Percentiles rank a stretch among this genome's conserved stretches.
These are phyloP conservation scores for Capronia epimyces DNA, from an alignment of 2,329 filamentous ascomycete genomes.

Conservation along the genomic window DNA sequence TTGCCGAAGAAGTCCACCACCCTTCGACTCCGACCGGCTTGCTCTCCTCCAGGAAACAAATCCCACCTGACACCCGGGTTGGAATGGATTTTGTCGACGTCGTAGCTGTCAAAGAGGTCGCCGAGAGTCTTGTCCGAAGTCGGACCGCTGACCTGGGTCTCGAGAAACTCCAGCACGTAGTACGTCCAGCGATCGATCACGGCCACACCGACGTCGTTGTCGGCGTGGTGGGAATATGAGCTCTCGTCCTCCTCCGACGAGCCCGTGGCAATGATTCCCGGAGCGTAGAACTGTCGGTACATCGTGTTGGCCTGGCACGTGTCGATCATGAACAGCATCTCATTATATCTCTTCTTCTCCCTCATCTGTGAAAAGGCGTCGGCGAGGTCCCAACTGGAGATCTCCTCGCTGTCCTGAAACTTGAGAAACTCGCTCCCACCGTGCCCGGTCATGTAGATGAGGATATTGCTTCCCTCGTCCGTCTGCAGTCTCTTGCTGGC, in stretches of 20 bases:
- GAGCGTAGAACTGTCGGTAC: constrained; percentile 97
- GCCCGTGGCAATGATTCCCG: constrained; percentile 97
- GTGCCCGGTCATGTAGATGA: constrained; percentile 99
- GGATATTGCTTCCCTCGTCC: constrained; percentile 90
- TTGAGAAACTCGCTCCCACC: constrained; percentile 97
- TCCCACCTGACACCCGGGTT: constrained; percentile 90
- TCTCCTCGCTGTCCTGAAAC: constrained; percentile 97
- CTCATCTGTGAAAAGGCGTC: constrained; percentile 99
- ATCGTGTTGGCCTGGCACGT: constrained; percentile 99
- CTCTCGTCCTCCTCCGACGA: constrained; percentile 93
- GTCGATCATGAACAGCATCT: constrained; percentile 99
- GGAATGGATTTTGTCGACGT: constrained; percentile 89
- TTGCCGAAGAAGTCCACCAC: constrained; percentile 98
- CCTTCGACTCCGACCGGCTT: constrained; percentile 68
- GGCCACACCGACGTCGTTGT: constrained; percentile 94
- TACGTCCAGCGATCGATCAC: constrained; percentile 99
- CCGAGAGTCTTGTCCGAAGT: constrained; percentile 84
- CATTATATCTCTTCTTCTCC: constrained; percentile 99
- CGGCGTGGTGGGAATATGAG: constrained; percentile 94
- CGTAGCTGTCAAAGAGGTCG: constrained; percentile 93
- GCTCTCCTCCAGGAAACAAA: constrained; percentile 79
- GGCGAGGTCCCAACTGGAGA: constrained; percentile 89
- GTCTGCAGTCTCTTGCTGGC: constrained; percentile 89
- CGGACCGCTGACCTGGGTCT: constrained; percentile 79
- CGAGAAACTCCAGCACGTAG: constrained; percentile 95